Base-by-base conservation (phyloP, 2,329 filamentous ascomycete species). In the Fusarium devonianum region DNA sequence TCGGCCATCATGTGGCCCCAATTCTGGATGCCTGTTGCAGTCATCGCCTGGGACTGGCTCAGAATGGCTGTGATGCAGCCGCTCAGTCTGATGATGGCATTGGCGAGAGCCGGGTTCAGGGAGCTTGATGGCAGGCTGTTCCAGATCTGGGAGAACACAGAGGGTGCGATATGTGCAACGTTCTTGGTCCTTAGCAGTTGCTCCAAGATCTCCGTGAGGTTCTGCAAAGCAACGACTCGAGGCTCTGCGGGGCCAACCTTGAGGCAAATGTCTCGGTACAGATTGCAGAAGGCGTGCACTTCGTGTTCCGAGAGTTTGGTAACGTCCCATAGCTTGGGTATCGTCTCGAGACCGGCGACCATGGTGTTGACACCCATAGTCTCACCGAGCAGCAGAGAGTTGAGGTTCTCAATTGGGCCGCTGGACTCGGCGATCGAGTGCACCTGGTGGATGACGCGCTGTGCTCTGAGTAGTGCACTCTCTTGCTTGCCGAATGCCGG, bases 1-100 rank as follows among this genome's bases (percentile, higher is more conserved):
- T 76, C 72, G 13, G 73, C 71, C 62, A 84, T 73, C 70, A 82
- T 76, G 12, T 62, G 52, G 4, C 79, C 80, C 80, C 82, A 84
- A 34, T 62, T 67, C 12, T 55, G 58, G 16, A 75, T 53, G 4
- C 63, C 65, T 1, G 48, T 16, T 0, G 49, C 4, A 3, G 60
- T 46, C 4, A 63, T 23, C 6, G 14, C 25, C 32, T 53, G 35
- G 7, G 59, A 43, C 5, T 68, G 53, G 8, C 64, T 56, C 14
- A 75, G 55, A 4, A 71, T 63, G 0, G 73, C 72, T 25, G 77
- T 59, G 10, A 82, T 66, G 4, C 72, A 70, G 0, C 80, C 80
- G 56, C 78, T 79, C 22, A 71, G 66, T 40, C 77, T 72, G 49
- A 82, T 69, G 14, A 80, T 67, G 4, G 79, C 77, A 43, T 83